phyloP scores from a whole-genome alignment of 2,329 filamentous ascomycete species.

The Claviceps arundinis region DNA sequence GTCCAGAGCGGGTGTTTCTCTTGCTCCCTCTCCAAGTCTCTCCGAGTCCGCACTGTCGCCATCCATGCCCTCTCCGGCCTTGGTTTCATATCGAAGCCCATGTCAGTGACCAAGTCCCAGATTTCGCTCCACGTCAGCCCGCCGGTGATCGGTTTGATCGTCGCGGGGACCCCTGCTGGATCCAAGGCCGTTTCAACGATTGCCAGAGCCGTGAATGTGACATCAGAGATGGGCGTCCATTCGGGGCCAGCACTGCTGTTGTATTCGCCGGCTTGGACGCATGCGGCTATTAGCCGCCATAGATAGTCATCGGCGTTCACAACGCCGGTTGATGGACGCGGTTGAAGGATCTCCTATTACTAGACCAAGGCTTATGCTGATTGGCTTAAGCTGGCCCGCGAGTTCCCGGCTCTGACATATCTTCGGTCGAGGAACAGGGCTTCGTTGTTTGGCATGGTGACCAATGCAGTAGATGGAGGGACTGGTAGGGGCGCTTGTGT shows the following conservation, averaged over 20 bases:
- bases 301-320: slow-evolving; percentile 12
- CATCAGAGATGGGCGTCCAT: slow-evolving; percentile 6
- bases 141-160: background rate
- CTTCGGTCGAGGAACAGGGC: too few species aligned
- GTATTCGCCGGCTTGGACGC: slow-evolving; percentile 8
- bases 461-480: too few species aligned
- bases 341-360: slow-evolving; percentile 9
- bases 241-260: slow-evolving; percentile 2
- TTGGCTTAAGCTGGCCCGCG: too few species aligned
- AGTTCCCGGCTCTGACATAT: too few species aligned
- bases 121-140: slow-evolving; percentile 4
- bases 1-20: background rate
- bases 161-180: background rate
- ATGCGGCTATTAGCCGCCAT: slow-evolving; percentile 9
- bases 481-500: too few species aligned
- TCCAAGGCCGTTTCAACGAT: slow-evolving; percentile 4
- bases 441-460: too few species aligned
- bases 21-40: background rate
- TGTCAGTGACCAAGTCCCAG: slow-evolving; percentile 2
- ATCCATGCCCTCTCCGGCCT: background rate
- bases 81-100: slow-evolving; percentile 2
- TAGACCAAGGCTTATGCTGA: slow-evolving; percentile 4
- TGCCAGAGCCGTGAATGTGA: slow-evolving; percentile 3
- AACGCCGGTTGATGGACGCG: slow-evolving; percentile 5
- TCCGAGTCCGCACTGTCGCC: slow-evolving; percentile 8